Percentiles rank a stretch among this genome's conserved stretches.
phyloP scores from a whole-genome alignment of 2,329 filamentous ascomycete genomes.

The Sodiomyces alkalinus region DNA sequence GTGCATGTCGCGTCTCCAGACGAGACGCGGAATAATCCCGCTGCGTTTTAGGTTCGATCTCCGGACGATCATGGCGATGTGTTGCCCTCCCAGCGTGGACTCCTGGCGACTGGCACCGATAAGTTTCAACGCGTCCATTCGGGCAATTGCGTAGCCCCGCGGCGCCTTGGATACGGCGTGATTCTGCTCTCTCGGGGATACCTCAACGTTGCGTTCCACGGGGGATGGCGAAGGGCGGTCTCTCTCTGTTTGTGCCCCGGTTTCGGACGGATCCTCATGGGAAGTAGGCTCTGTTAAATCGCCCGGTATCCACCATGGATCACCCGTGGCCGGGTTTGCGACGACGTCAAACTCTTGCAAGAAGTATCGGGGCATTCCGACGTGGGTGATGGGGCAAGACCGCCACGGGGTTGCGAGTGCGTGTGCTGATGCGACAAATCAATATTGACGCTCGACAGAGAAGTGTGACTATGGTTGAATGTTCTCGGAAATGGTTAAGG shows the following conservation, averaged over 20 bases:
- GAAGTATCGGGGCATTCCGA: conserved; percentile 42
- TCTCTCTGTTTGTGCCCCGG: neutral
- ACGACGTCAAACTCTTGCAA: conserved; percentile 45
- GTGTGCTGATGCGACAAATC: conserved; percentile 27
- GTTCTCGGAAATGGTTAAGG: too few species aligned
- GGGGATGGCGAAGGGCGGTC: conserved; percentile 1
- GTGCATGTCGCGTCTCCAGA: conserved; percentile 42
- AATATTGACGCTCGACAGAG: neutral
- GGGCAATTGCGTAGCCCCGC: conserved; percentile 3
- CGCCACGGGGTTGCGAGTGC: conserved; percentile 47
- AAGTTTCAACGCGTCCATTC: conserved; percentile 1
- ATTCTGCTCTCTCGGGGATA: too few species aligned
- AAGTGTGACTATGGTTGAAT: too few species aligned
- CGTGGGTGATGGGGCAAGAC: conserved; percentile 32
- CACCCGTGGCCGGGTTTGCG: conserved; percentile 33
- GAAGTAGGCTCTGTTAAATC: conserved; percentile 2
- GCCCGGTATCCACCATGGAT: conserved; percentile 41
- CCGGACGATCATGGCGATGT: conserved; percentile 1
- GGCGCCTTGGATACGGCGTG: conserved; percentile 6
- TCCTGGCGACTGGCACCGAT: conserved; percentile 1
- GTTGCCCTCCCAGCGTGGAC: neutral
- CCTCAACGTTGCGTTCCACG: too few species aligned
- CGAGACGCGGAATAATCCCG: conserved; percentile 13
- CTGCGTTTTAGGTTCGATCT: conserved; percentile 6
- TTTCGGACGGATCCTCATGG: neutral